Evolutionary conservation across 176 grass and related monocot species (phyloP), one percentile per base, ranked within the genome.

Genomic region (Aegilops tauschii): DNA sequence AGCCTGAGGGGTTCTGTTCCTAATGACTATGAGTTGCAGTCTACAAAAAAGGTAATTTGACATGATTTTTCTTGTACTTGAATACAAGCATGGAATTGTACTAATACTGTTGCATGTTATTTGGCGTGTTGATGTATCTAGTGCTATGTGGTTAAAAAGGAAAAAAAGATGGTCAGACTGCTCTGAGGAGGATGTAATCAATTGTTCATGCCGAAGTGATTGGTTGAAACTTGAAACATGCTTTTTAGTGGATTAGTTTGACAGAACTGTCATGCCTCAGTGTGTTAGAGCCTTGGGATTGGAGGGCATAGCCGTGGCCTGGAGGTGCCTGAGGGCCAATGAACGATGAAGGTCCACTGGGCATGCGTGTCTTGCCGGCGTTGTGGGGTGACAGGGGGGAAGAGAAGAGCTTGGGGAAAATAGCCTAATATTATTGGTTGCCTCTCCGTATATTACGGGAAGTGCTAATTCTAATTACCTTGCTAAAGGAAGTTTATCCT

Each of bases 1-100:
- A 88, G 34, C 72, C 80, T 92, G 76, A 54, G 76, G 73, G 88
- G 84, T 82, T 88, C 88, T 86, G 88, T 98, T 89, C 96, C 96
- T 66, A 44, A 35, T 61, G 86, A 96, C 87, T 98, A 98, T 44
- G 84, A 94, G 84, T 73, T 98, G 61, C 96, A 98, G 86, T 94
- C 93, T 82, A 96, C 90, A 68, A 98, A 92, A 89, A 98, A 98
- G 86, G 96, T 94, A 81, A 32, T 6, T 6, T 3, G 47, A 59
- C 72, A 11, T 14, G 29, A 49, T 42, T 76, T 21, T 44, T 87
- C 76, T 28, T 74, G 47, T 67, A 61, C 25, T 65, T 65, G 6
- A 74, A 45, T 89, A 72, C 49, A 80, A 79, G 35, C 61, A 76
- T 65, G 23, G 54, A 81, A 75, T 42, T 75, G 76, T 44, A 65